Evolutionary conservation across 1,284 basidiomycete genomes (phyloP), one percentile per base, ranked within the genome.

Genomic region (Golubevia sp.): DNA sequence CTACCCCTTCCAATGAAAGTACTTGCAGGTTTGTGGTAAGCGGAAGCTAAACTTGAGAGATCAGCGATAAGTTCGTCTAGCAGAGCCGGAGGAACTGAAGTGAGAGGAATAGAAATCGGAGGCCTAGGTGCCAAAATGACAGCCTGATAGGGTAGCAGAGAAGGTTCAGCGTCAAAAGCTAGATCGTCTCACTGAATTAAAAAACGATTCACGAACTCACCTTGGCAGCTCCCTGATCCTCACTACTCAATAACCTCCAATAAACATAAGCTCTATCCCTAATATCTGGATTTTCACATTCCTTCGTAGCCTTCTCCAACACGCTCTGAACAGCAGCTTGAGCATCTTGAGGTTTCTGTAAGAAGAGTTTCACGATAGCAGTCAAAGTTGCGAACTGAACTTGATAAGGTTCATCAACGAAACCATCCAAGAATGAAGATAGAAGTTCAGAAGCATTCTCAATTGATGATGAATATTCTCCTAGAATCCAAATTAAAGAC

Each of bases 401-500:
- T 73, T 92, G 90, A 73, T 95, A 92, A 2, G 93, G 91, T 84
- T 99, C 96, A 78, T 99, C 96, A 49, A 88, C 90, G 86, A 98
- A 99, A 1, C 91, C 88, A 70, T 96, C 93, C 27, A 97, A 91
- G 77, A 97, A 98, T 62, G 91, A 90, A 15, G 90, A 89, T 64
- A 99, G 87, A 48, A 98, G 86, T 79, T 98, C 96, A 82, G 92
- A 94, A 7, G 93, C 92, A 73, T 99, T 99, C 76, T 95, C 92
- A 73, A 98, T 98, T 85, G 94, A 93, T 84, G 92, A 92, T 13
- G 96, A 93, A 81, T 99, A 98, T 85, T 98, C 94, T 57, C 96
- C 96, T 60, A 99, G 91, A 75, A 99, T 98, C 96, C 96, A 99
- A 77, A 99, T 97, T 64, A 99, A 88, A 6, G 94, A 94, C 0